Conservation (phyloP, 345 rosid genomes). For the Crucihimalaya himalaica region DNA sequence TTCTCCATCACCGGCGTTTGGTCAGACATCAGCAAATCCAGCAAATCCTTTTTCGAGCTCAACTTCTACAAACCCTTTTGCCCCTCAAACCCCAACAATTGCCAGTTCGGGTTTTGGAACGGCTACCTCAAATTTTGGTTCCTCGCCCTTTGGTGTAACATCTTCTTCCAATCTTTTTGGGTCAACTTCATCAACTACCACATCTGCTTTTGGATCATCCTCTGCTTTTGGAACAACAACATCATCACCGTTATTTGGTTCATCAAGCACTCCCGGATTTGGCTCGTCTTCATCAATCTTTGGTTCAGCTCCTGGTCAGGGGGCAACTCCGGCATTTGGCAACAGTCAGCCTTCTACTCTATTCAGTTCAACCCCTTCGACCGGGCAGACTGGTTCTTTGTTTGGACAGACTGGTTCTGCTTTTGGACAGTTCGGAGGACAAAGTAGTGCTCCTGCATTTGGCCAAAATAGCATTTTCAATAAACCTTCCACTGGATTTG, state of each 20-base stretch:
- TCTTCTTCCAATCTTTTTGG: slow-evolving; percentile 57
- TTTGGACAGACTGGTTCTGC: slow-evolving; percentile 59
- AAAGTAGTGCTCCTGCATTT: slow-evolving; percentile 51
- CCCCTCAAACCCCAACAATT: slow-evolving; percentile 55
- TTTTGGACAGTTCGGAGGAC: slow-evolving; percentile 74
- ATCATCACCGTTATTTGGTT: slow-evolving; percentile 55
- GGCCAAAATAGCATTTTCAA: slow-evolving; percentile 60
- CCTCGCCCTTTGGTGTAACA: slow-evolving; percentile 51
- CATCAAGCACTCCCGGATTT: slow-evolving; percentile 57
- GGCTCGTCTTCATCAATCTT: slow-evolving; percentile 68
- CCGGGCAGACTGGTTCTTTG: slow-evolving; percentile 61
- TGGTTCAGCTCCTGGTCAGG: slow-evolving; percentile 51
- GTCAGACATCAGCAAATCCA: slow-evolving; percentile 65
- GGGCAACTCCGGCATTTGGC: slow-evolving; percentile 53
- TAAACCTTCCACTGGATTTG: slow-evolving; percentile 62
- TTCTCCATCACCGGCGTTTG: slow-evolving; percentile 56
- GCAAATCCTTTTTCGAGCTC: slow-evolving; percentile 46
- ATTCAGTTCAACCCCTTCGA: slow-evolving; percentile 57
- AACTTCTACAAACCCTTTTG: slow-evolving; percentile 60
- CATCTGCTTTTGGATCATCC: slow-evolving; percentile 59
- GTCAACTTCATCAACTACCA: slow-evolving; percentile 54
- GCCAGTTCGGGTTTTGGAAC: slow-evolving; percentile 38
- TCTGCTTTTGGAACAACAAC: slow-evolving; percentile 58
- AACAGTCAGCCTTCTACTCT: slow-evolving; percentile 63
- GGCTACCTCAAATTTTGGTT: slow-evolving; percentile 50